Evolutionary conservation across 352 stramenopile genomes (phyloP).

Genomic region (Pythium apleroticum): DNA sequence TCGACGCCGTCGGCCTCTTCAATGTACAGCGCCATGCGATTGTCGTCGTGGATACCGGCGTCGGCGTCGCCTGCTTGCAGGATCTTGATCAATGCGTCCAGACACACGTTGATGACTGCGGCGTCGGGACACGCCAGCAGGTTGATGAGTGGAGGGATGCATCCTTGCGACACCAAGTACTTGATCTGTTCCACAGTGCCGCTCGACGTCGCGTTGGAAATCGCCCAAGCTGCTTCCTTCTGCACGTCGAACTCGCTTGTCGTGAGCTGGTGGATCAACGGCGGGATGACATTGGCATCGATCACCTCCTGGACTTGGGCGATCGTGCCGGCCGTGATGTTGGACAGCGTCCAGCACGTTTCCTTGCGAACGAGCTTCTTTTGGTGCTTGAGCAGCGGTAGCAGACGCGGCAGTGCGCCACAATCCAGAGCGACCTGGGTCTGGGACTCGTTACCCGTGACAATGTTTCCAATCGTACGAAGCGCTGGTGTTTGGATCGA

Average conservation of each 20-base stretch:
- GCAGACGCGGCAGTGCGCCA: conserved; percentile 46
- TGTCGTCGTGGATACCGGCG: conserved; percentile 82
- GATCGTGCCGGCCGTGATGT: conserved; percentile 71
- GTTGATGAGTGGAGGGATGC: conserved; percentile 96
- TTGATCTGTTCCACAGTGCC: conserved; percentile 94
- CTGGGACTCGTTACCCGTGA: conserved; percentile 93
- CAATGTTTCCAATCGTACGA: conserved; percentile 97
- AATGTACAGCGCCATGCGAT: conserved; percentile 96
- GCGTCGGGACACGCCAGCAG: conserved; percentile 91
- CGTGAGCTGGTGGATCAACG: conserved; percentile 57
- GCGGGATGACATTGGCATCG: conserved; percentile 72
- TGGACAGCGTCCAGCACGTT: conserved; percentile 82
- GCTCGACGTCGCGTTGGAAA: conserved; percentile 76
- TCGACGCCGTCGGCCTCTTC: conserved; percentile 95
- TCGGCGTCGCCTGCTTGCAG: conserved; percentile 86
- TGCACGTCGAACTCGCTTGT: conserved; percentile 74
- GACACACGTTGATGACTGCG: conserved; percentile 96
- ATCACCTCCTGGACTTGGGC: conserved; percentile 81
- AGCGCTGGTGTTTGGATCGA: conserved; percentile 97
- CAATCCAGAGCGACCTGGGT: conserved; percentile 72
- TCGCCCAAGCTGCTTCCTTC: conserved; percentile 85
- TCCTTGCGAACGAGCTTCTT: conserved; percentile 86
- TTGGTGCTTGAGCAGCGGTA: conserved; percentile 68
- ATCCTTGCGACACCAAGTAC: conserved; percentile 96
- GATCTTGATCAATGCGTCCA: conserved; percentile 98